phyloP scores from a whole-genome alignment of 1,139 yeast genomes.

The Yamadazyma blattariae region DNA sequence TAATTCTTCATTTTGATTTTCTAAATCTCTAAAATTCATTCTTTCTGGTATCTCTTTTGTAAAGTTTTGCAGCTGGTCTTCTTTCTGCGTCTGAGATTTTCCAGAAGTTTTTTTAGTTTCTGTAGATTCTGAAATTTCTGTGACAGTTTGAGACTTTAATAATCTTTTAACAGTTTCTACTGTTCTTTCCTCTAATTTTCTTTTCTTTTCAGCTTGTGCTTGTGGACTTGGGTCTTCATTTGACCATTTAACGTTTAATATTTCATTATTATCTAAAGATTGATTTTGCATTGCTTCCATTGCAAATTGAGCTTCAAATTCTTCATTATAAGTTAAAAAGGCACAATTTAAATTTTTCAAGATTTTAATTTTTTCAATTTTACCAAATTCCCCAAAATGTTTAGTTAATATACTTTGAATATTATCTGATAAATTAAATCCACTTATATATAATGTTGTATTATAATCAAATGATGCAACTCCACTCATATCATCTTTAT shows the following conservation, averaged over 20 bases:
- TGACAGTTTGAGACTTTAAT: too few species aligned
- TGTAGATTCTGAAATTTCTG: too few species aligned
- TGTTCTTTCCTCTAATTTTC: slow-evolving; percentile 34
- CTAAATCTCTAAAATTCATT: too few species aligned
- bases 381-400: slow-evolving; percentile 75
- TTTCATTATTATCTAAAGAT: slow-evolving; percentile 60
- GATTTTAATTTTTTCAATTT: slow-evolving; percentile 65
- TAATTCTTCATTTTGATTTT: too few species aligned
- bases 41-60: too few species aligned
- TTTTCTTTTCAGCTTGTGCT: slow-evolving; percentile 53
- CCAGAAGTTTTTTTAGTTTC: too few species aligned
- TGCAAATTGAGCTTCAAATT: slow-evolving; percentile 85
- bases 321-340: slow-evolving; percentile 69
- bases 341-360: slow-evolving; percentile 68
- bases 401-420: slow-evolving; percentile 33
- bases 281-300: slow-evolving; percentile 92
- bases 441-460: slow-evolving; percentile 76
- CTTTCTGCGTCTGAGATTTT: too few species aligned
- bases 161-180: slow-evolving; percentile 31
- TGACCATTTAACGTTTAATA: slow-evolving; percentile 82
- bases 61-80: too few species aligned
- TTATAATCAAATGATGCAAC: slow-evolving; percentile 82
- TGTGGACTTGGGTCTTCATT: slow-evolving; percentile 81
- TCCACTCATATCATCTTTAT: slow-evolving; percentile 93
- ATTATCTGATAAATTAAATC: slow-evolving; percentile 38